These are phyloP conservation scores for Circinella umbellata DNA, from an alignment of 371 early-diverging fungal species.

Conservation along the genomic window DNA sequence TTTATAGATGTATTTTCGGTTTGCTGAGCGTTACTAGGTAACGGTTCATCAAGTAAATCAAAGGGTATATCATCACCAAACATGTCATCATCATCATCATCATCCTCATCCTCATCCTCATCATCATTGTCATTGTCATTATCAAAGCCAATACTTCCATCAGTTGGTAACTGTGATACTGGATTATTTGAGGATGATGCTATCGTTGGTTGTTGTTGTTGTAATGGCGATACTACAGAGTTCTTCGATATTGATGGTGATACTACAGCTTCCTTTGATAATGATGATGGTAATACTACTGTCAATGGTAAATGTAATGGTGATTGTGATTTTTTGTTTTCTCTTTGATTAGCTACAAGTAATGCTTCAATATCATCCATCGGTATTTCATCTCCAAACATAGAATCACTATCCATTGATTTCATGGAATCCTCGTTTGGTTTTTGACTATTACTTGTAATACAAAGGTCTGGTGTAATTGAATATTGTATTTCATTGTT, in stretches of 20 bases:
- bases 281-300: background rate
- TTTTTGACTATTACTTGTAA: background rate
- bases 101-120: no score
- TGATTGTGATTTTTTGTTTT: background rate
- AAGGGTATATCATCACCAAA: conserved; percentile 48
- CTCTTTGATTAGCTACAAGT: background rate
- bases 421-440: no score
- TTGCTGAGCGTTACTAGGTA: background rate
- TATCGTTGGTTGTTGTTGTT: no score
- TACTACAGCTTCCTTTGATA: background rate
- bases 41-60: conserved; percentile 31
- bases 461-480: background rate
- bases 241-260: background rate
- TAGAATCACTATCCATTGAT: conserved; percentile 18
- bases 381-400: conserved; percentile 31
- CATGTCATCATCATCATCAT: conserved; percentile 40
- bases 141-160: conserved; percentile 19
- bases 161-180: conserved; percentile 3
- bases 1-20: background rate
- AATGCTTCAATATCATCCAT: conserved; percentile 19
- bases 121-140: conserved; percentile 35
- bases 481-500: conserved; percentile 1
- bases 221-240: background rate
- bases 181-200: background rate
- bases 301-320: background rate